Base-by-base conservation (phyloP, 164 flowering plant species). In the Cinnamomum chago region DNA sequence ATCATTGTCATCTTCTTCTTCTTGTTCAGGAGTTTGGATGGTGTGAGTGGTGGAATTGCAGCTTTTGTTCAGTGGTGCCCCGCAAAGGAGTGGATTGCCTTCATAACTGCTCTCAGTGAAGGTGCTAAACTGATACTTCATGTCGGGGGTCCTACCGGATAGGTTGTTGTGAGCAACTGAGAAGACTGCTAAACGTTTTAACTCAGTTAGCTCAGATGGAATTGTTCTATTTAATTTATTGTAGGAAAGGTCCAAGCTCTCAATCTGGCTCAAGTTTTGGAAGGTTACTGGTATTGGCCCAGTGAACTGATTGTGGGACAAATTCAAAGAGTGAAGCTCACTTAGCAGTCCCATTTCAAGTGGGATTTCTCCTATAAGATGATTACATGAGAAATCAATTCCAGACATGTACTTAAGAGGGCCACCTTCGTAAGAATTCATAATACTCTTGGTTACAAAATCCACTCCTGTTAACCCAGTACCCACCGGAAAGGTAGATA, bases 211-310 rank as follows among this genome's bases (percentile, higher is more conserved):
- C 15, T 78, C 28, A 14, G 67, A 10, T 65, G 84, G 82, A n/a
- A 82, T 82, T 64, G 11, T 5, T 0, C 84, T 80, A 52, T 18
- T 70, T 75, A 82, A 67, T 20, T 22, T 70, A 58, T 79, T 82
- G 79, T 77, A 66, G 22, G 82, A 82, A 70, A 78, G 79, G 47
- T 81, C 81, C 71, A 81, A 65, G 60, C 79, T 79, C 69, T 81
- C 84, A 7, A 76, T 64, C 17, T 64, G 14, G 28, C 27, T 47
- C 11, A 79, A 70, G 40, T 35, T 67, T 0, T 75, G 68, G 12
- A 81, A 71, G 30, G 73, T 60, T 25, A 6, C 12, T 0, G 81
- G 81, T 4, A 72, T 79, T 7, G 65, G 20, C 58, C 78, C 81
- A 5, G 14, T 72, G 14, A 76, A 64, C 20, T 50, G 7, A 12